Conservation (phyloP, 257 asterid species). For the Capsicum baccatum region DNA sequence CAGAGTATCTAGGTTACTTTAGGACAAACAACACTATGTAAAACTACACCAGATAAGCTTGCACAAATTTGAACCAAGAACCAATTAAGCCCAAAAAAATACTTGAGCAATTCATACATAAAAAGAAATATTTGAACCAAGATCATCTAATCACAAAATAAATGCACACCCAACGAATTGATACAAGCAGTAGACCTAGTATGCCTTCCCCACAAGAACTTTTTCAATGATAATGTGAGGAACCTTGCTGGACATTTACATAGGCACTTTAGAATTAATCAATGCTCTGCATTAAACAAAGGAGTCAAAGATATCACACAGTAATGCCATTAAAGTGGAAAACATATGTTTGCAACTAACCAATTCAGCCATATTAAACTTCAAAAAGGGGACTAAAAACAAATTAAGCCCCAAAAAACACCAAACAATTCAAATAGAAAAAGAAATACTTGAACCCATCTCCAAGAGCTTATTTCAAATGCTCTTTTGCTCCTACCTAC, state of each 20-base stretch:
- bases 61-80: not conserved
- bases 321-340: not conserved
- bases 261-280: not conserved
- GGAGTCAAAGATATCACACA: not conserved
- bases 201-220: not conserved
- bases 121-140: not conserved
- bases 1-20: not conserved
- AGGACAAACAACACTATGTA: not conserved
- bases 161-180: not conserved
- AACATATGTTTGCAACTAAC: not conserved
- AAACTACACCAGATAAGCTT: not conserved
- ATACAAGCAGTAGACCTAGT: not conserved
- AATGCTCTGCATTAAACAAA: not conserved
- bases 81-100: not conserved
- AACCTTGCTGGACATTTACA: not conserved
- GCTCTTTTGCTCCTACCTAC: too few relatives aligned
- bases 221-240: not conserved
- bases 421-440: not conserved
- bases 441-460: not conserved
- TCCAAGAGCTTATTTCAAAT: too few relatives aligned
- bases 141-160: not conserved
- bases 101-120: not conserved
- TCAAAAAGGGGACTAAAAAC: not conserved
- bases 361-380: not conserved
- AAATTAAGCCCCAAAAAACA: not conserved